phyloP scores from a whole-genome alignment of 139 green algal genomes.

The Pleodorina starrii region DNA sequence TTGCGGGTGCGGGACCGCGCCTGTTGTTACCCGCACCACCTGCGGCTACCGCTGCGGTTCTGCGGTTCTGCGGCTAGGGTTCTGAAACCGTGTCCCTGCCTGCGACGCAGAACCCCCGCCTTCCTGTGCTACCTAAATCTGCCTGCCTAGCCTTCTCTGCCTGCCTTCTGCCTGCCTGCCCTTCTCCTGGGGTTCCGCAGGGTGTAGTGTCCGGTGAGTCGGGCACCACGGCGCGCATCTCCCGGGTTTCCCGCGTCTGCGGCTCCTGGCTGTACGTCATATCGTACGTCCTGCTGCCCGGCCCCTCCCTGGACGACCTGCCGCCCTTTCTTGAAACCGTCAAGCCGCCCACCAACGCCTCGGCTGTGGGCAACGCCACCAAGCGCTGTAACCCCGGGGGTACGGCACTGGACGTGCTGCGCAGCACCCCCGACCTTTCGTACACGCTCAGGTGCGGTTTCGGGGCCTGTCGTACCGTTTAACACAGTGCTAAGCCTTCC shows the following conservation, averaged over 20 bases:
- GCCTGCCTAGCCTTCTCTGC: no score
- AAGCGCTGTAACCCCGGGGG: background rate
- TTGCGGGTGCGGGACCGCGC: no score
- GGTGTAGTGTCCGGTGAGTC: background rate
- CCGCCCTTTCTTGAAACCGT: conserved; percentile 17
- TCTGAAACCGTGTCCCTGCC: no score
- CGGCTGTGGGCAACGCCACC: background rate
- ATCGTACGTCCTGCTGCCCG: conserved; percentile 46
- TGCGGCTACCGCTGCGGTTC: no score
- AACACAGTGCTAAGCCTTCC: no score
- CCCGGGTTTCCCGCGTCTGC: background rate
- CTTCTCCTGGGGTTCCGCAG: no score
- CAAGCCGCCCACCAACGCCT: background rate
- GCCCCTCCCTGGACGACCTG: background rate
- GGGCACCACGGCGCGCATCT: conserved; percentile 38
- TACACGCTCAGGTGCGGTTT: conserved; percentile 4
- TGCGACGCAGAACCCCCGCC: no score
- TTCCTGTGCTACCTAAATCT: no score
- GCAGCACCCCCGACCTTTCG: background rate
- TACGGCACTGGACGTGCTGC: background rate
- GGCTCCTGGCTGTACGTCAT: conserved; percentile 40
- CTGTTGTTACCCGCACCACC: no score
- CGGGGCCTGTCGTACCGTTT: no score
- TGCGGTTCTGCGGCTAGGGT: no score
- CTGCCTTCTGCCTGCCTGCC: no score